A percentile compares a stretch with the other conserved stretches of the same genome.
These are phyloP conservation scores for Gnetum montanum DNA, from an alignment of 75 land plant species.

Conservation along the genomic window DNA sequence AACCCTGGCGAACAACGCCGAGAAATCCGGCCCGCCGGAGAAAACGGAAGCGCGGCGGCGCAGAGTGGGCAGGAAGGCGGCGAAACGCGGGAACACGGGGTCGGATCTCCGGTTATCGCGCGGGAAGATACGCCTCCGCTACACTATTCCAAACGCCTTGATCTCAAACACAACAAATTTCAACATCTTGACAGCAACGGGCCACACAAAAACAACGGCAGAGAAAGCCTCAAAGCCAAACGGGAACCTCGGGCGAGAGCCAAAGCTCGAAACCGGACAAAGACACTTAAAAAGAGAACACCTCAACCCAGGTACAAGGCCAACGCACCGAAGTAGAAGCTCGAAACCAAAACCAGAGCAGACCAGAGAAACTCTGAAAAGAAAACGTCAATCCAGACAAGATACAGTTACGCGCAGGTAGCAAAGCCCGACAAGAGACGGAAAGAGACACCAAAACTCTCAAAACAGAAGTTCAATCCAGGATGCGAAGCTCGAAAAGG, in stretches of 20 bases:
- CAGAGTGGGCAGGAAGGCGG: background rate
- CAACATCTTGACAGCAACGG: background rate
- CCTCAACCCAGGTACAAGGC: background rate
- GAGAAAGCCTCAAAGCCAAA: no score
- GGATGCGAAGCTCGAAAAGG: no score
- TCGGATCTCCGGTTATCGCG: background rate
- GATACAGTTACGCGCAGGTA: no score
- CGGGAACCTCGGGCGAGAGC: no score
- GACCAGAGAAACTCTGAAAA: background rate
- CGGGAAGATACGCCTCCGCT: background rate
- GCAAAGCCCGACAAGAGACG: background rate
- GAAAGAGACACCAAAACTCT: background rate
- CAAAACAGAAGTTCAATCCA: no score
- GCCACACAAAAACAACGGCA: no score
- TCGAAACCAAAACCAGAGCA: background rate
- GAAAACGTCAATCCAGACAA: no score
- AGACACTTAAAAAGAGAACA: background rate
- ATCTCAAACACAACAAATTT: constrained; percentile 6
- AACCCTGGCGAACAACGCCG: background rate
- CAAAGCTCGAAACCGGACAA: background rate
- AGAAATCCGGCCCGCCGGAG: background rate
- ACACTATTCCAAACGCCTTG: constrained; percentile 1
- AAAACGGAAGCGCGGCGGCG: background rate
- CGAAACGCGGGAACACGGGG: no score
- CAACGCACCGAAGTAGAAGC: no score